A percentile compares a stretch with the other conserved stretches of the same genome.
Conservation (phyloP, 768 basidiomycete species). For the Pleurotus platypus region DNA sequence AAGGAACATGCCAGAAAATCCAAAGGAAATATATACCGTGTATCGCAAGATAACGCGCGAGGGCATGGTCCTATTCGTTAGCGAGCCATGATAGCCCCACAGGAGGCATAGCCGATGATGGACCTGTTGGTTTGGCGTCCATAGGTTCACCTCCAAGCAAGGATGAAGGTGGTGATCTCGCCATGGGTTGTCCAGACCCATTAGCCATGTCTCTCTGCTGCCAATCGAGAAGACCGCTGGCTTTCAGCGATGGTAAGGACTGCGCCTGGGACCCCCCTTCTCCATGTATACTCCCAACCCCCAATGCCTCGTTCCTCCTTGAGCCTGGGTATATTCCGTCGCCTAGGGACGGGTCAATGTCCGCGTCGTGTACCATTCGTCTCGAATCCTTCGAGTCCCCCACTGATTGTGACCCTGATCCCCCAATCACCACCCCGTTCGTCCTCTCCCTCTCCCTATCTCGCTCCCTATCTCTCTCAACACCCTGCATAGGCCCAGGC, state of each 20-base stretch:
- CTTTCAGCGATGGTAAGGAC: conserved; percentile 64
- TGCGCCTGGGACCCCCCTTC: conserved; percentile 35
- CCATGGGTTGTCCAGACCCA: conserved; percentile 13
- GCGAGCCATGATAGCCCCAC: conserved; percentile 70
- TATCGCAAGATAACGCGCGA: neutral
- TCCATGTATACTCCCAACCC: conserved; percentile 14
- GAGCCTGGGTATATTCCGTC: neutral
- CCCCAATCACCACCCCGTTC: neutral
- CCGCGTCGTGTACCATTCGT: conserved; percentile 5
- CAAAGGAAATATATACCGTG: neutral
- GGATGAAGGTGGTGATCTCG: conserved; percentile 10
- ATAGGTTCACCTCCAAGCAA: conserved; percentile 24
- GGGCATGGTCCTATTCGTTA: conserved; percentile 36
- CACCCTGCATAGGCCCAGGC: conserved; percentile 4
- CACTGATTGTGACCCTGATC: neutral
- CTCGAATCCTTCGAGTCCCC: neutral
- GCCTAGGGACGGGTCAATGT: conserved; percentile 10
- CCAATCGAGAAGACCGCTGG: conserved; percentile 66
- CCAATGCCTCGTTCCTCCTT: conserved; percentile 15
- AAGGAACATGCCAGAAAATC: neutral
- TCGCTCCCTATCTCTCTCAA: conserved; percentile 12
- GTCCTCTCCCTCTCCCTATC: conserved; percentile 10
- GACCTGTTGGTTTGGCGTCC: conserved; percentile 17
- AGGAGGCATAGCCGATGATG: conserved; percentile 45
- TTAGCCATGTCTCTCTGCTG: conserved; percentile 28